Conservation (phyloP, 148 eudicot genomes). For the Chenopodium album region DNA sequence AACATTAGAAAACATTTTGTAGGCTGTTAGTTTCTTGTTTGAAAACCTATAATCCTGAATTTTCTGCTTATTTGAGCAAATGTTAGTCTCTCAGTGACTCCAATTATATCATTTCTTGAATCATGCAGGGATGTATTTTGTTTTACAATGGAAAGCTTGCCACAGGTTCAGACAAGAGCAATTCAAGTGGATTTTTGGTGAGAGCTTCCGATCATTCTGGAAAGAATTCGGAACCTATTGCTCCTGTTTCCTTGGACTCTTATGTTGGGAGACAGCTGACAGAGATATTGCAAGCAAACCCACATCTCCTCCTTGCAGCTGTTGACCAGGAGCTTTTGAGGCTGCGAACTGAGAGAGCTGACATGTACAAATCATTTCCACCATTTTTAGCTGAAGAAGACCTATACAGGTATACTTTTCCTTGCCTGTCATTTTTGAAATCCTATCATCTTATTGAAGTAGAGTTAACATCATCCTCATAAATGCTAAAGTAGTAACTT, state of each 20-base stretch:
- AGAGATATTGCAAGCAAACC: conserved; percentile 79
- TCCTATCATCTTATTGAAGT: too few relatives aligned
- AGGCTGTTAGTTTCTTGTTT: neutral
- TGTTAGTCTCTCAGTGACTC: neutral
- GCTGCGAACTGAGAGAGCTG: conserved; percentile 66
- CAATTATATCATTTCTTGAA: neutral
- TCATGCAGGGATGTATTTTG: conserved; percentile 42
- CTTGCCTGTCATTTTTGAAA: neutral
- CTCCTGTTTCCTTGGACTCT: conserved; percentile 81
- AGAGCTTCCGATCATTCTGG: conserved; percentile 61
- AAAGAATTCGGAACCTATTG: conserved; percentile 54
- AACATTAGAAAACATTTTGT: too few relatives aligned
- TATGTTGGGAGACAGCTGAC: conserved; percentile 75
- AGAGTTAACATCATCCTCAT: neutral
- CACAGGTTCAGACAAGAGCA: conserved; percentile 40
- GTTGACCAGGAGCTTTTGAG: conserved; percentile 92
- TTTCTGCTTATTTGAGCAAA: neutral
- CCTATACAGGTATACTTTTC: conserved; percentile 53
- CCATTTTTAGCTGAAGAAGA: conserved; percentile 54
- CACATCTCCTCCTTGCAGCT: conserved; percentile 81
- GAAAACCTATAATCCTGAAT: neutral
- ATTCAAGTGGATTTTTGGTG: conserved; percentile 47
- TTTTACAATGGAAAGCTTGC: conserved; percentile 50
- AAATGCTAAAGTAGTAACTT: neutral
- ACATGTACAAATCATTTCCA: conserved; percentile 43